Evolutionary conservation across 495 filamentous ascomycete genomes (phyloP), one percentile per base, ranked within the genome.

Genomic region (Opeltia flavorubescens): DNA sequence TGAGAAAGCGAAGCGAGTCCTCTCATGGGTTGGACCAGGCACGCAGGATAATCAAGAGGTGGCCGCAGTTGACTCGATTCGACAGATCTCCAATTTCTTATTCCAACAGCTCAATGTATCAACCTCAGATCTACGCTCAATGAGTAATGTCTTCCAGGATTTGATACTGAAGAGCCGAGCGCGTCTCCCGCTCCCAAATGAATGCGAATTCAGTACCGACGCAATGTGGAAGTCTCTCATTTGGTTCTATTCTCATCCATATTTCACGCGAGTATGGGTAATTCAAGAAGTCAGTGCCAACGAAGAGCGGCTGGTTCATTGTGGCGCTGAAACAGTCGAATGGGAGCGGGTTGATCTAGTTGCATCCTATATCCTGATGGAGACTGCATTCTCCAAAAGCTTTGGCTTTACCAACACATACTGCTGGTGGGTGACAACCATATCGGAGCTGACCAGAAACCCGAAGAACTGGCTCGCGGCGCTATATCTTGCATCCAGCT

Each of bases 191-290:
- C 18, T 47, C 23, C 51, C 51, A 30, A 46, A 53, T 29, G 34
- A 44, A 46, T 50, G 47, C 42, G 40, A 36, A 6, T 53, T 53
- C 36, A 45, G 39, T 35, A 50, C 40, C 2, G 33, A 40, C 11
- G 51, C 39, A n/a, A 41, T 46, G 47, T 53, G 51, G 51, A 43
- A 49, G 26, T 35, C 51, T 36, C 47, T 53, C 39, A 29, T 48
- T 39, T 55, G 52, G 45, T 52, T 51, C 24, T 48, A 35, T 33
- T 44, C 34, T 23, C 45, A 55, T 48, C 40, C 44, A 26, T 53
- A 53, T 40, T 50, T 53, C 30, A 53, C 51, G 13, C 51, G 48
- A 38, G 51, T 50, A 34, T 53, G 47, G 51, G 51, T 47, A 27
- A 40, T 53, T 28, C 47, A 50, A 46, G 51, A 53, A 38, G 33